Evolutionary conservation across 768 basidiomycete genomes (phyloP).

Genomic region (Mycena galopus): DNA sequence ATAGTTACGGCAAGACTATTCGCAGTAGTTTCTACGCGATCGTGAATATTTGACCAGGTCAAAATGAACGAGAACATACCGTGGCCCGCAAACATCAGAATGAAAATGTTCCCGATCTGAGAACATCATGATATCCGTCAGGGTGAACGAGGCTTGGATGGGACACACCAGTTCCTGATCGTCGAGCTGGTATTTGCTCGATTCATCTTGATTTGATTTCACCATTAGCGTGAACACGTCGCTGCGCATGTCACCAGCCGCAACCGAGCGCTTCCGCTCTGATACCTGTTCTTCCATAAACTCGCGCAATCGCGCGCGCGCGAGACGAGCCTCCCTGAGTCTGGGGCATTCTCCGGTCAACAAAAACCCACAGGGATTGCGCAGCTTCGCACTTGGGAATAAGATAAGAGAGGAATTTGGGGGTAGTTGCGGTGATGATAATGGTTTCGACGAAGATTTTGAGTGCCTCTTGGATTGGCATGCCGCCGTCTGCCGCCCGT

Average conservation of each 20-base stretch:
- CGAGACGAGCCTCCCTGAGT: slow-evolving; percentile 44
- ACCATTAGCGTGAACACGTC: slow-evolving; percentile 61
- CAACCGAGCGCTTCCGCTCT: slow-evolving; percentile 48
- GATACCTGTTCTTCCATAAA: slow-evolving; percentile 57
- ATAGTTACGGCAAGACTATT: slow-evolving; percentile 62
- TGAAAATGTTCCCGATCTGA: slow-evolving; percentile 67
- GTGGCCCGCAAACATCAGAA: slow-evolving; percentile 70
- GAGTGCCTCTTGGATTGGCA: slow-evolving; percentile 55
- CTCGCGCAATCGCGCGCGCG: slow-evolving; percentile 45
- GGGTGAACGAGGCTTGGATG: not conserved
- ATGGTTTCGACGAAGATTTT: slow-evolving; percentile 48
- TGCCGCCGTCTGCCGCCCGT: slow-evolving; percentile 49
- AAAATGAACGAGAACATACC: slow-evolving; percentile 46
- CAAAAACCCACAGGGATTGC: not conserved
- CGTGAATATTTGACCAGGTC: not conserved
- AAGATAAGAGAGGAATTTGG: slow-evolving; percentile 54
- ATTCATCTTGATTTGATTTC: slow-evolving; percentile 60
- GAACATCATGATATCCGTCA: not conserved
- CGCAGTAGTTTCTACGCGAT: slow-evolving; percentile 61
- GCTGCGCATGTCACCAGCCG: slow-evolving; percentile 25
- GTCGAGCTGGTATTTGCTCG: slow-evolving; percentile 52
- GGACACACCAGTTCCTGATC: slow-evolving; percentile 55
- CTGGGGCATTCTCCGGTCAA: slow-evolving; percentile 35
- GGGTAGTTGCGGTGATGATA: slow-evolving; percentile 44
- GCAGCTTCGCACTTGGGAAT: slow-evolving; percentile 45